Percentiles rank a stretch among this genome's conserved stretches.
Evolutionary conservation across 768 basidiomycete genomes (phyloP).

Genomic region (Mycena floridula): DNA sequence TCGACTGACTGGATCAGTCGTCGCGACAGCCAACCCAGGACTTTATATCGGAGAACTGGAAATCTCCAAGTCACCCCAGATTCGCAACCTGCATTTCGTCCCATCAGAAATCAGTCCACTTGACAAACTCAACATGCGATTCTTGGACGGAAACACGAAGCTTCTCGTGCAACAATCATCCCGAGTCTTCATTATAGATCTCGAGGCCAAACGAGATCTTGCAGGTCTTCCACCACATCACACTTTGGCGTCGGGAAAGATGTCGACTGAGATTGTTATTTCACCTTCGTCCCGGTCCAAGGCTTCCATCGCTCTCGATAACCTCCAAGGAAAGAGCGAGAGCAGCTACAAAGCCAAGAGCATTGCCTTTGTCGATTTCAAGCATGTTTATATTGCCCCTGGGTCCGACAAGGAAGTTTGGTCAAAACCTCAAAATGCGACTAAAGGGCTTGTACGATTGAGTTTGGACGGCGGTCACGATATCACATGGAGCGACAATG

Average conservation of each 20-base stretch:
- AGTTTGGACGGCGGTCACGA: slow-evolving; percentile 75
- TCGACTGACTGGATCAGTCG: slow-evolving; percentile 51
- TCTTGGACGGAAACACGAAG: slow-evolving; percentile 45
- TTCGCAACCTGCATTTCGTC: slow-evolving; percentile 39
- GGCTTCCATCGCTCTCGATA: no score
- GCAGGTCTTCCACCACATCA: slow-evolving; percentile 40
- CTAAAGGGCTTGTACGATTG: slow-evolving; percentile 51
- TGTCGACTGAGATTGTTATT: slow-evolving; percentile 51
- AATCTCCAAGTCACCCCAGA: slow-evolving; percentile 31
- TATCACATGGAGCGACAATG: slow-evolving; percentile 56
- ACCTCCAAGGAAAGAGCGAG: no score
- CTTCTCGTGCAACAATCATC: slow-evolving; percentile 55
- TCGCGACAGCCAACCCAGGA: slow-evolving; percentile 59
- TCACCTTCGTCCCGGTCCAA: no score
- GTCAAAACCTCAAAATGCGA: slow-evolving; percentile 67
- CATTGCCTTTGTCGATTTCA: slow-evolving; percentile 65
- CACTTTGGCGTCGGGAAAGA: slow-evolving; percentile 47
- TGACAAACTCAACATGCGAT: slow-evolving; percentile 44
- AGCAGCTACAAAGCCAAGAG: slow-evolving; percentile 25
- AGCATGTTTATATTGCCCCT: slow-evolving; percentile 56
- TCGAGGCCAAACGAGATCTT: slow-evolving; percentile 36
- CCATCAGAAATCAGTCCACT: slow-evolving; percentile 42
- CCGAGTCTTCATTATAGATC: slow-evolving; percentile 44
- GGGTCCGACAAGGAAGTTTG: slow-evolving; percentile 45
- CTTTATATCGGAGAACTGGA: slow-evolving; percentile 59